Percentiles rank a stretch among this genome's conserved stretches.
phyloP scores from a whole-genome alignment of 176 grass and related monocot species.

The Zea luxurians region DNA sequence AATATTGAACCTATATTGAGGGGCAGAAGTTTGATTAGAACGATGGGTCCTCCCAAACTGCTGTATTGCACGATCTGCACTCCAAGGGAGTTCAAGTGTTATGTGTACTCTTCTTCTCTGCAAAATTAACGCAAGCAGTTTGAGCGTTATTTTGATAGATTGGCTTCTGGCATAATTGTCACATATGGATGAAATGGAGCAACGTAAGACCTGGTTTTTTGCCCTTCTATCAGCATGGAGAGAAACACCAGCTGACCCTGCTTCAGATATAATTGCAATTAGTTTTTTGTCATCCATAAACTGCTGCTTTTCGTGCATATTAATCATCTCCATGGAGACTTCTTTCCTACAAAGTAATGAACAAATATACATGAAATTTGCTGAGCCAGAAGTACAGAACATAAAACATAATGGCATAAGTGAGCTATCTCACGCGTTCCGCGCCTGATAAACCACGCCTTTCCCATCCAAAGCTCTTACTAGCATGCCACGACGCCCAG shows the following conservation, averaged over 20 bases:
- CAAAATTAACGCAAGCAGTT: constrained; percentile 20
- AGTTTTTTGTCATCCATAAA: constrained; percentile 94
- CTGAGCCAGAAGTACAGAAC: constrained; percentile 30
- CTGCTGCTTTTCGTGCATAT: constrained; percentile 96
- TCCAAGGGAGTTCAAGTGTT: constrained; percentile 99
- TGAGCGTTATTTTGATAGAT: constrained; percentile 19
- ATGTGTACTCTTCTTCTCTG: constrained; percentile 96
- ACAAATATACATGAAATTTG: constrained; percentile 21
- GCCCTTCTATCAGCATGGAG: constrained; percentile 93
- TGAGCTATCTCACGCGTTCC: constrained; percentile 75
- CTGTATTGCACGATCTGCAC: constrained; percentile 96
- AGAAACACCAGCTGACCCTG: constrained; percentile 96
- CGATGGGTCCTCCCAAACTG: constrained; percentile 97
- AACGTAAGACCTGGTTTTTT: constrained; percentile 73
- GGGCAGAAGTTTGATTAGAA: constrained; percentile 98
- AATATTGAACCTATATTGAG: constrained; percentile 80
- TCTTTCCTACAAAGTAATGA: constrained; percentile 74
- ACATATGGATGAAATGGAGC: constrained; percentile 29
- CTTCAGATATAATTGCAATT: constrained; percentile 98
- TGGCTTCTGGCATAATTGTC: not conserved
- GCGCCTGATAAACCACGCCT: constrained; percentile 92
- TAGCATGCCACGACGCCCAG: constrained; percentile 90
- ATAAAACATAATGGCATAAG: constrained; percentile 36
- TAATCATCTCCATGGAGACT: constrained; percentile 99
- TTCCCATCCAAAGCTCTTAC: constrained; percentile 80